These are phyloP conservation scores for Monoraphidium neglectum DNA, from an alignment of 139 green algal genomes.

Conservation along the genomic window DNA sequence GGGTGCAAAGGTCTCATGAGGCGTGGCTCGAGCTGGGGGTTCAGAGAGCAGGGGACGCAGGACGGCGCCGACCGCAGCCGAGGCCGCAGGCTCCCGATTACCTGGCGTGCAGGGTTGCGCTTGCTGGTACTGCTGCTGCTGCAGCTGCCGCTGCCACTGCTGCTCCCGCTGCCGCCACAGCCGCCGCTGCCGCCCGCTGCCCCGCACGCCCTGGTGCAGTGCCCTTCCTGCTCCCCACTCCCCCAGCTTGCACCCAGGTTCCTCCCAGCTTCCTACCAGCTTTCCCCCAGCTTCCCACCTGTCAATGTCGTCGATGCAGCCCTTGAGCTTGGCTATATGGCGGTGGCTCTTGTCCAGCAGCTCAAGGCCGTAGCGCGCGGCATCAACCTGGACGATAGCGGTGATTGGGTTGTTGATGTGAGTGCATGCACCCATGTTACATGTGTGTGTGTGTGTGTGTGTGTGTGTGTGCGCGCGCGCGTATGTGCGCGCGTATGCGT, in stretches of 20 bases:
- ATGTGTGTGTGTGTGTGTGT: no score
- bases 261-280: not conserved
- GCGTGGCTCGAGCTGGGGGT: no score
- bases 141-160: not conserved
- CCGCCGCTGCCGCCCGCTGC: not conserved
- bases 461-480: no score
- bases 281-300: conserved; percentile 26
- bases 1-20: no score
- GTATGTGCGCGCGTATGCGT: no score
- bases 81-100: no score
- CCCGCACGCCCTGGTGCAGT: no score
- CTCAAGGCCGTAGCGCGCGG: conserved; percentile 54
- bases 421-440: not conserved
- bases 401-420: not conserved
- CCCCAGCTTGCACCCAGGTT: not conserved
- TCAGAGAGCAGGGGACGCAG: no score
- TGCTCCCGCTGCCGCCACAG: not conserved
- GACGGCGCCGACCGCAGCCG: no score
- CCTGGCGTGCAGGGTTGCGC: not conserved
- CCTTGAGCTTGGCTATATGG: conserved; percentile 47
- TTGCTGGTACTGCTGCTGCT: not conserved
- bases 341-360: conserved; percentile 64
- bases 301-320: conserved; percentile 50
- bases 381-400: not conserved
- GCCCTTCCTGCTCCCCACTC: not conserved